Conservation (phyloP, 1,139 yeast species). For the Suhomyces yuchorum region DNA sequence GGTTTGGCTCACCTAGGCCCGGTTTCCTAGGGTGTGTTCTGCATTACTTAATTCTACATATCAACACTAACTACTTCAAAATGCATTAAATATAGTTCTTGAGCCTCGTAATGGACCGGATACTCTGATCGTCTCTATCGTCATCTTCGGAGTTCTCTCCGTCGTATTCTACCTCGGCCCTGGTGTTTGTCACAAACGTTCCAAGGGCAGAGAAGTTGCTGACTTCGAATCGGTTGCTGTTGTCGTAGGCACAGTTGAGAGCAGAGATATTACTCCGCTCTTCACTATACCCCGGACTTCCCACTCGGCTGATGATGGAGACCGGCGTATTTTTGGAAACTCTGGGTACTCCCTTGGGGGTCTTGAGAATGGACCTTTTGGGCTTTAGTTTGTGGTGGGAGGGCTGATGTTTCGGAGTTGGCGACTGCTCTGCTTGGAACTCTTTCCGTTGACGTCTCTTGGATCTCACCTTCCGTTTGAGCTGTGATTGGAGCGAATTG, state of each 20-base stretch:
- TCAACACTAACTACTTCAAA: neutral
- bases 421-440: conserved; percentile 26
- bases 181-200: conserved; percentile 10
- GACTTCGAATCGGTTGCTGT: conserved; percentile 8
- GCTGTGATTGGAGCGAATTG: conserved; percentile 23
- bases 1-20: conserved; percentile 65
- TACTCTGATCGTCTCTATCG: conserved; percentile 13
- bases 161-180: neutral
- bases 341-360: conserved; percentile 2
- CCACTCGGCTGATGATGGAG: conserved; percentile 1
- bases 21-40: neutral
- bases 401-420: conserved; percentile 49
- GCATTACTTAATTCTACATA: conserved; percentile 1
- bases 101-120: conserved; percentile 14
- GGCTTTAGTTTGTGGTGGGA: conserved; percentile 48
- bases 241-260: conserved; percentile 19
- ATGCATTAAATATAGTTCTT: conserved; percentile 12
- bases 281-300: conserved; percentile 5
- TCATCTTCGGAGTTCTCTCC: neutral
- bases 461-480: conserved; percentile 17
- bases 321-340: neutral
- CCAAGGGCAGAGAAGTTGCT: conserved; percentile 18
- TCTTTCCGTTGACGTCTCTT: conserved; percentile 12
- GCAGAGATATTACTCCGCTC: conserved; percentile 19
- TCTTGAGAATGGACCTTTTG: conserved; percentile 43